Evolutionary conservation across 352 stramenopile species (phyloP), one percentile per base, ranked within the genome.

Genomic region (Globisporangium cylindrosporum): DNA sequence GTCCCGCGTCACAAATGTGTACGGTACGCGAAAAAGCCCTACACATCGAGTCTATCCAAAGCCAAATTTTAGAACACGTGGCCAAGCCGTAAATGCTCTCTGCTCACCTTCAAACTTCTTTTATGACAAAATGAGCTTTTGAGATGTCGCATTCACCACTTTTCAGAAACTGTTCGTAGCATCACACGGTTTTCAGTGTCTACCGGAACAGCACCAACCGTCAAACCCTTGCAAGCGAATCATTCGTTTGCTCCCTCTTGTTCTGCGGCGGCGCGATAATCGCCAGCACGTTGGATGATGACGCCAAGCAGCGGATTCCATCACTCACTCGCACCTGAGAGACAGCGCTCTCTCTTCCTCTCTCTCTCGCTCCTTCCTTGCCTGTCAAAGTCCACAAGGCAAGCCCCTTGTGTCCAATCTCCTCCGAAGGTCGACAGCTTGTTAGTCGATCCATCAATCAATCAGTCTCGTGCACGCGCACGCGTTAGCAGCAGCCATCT

Each of bases 161-260:
- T 49, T 20, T 20, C 18, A 49, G 38, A 9, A 9, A 51, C 43
- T 51, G 43, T 51, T 2, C 20, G 0, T 12, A 51, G 43, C 18
- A 24, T 4, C 3, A 12, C 18, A 0, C 6, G 9, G 1, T 49
- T 49, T n/a, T 3, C 8, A 18, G 2, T 46, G 57, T 49, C 57
- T 51, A 51, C 27, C 1, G 57, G 57, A 62, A 53, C 57, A 51
- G 57, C 34, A 62, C 57, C 15, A 51, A 51, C 43, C n/a, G 43
- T 22, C 43, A 51, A 51, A 51, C n/a, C 38, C 43, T 51, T n/a
- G 15, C 41, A 49, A 9, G 43, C 43, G 43, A 51, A 51, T 51
- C 43, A 64, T 53, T 29, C 7, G 0, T 14, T 49, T 14, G 12
- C 20, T 38, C 14, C 54, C 29, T 34, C 7, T 59, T 22, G 24